phyloP scores from a whole-genome alignment of 495 filamentous ascomycete genomes.

The Lineolata rhizophorae region DNA sequence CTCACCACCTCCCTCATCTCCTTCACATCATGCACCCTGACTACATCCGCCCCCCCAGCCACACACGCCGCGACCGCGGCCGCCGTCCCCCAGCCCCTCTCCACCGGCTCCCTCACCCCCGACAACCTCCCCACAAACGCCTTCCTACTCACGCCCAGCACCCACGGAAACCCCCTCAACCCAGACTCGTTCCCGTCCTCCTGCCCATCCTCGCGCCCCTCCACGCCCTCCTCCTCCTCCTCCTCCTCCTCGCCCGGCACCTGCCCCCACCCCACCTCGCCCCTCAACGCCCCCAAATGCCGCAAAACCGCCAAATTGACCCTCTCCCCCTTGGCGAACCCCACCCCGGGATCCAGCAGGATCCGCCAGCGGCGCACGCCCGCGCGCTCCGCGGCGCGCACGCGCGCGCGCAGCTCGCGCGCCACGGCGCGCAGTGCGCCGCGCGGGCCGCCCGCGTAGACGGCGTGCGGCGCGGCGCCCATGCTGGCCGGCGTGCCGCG shows the following conservation, averaged over 20 bases:
- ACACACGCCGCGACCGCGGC: slow-evolving; percentile 74
- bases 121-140: slow-evolving; percentile 70
- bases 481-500: slow-evolving; percentile 75
- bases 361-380: slow-evolving; percentile 85
- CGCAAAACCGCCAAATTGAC: slow-evolving; percentile 69
- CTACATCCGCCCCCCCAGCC: slow-evolving; percentile 81
- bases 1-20: slow-evolving; percentile 76
- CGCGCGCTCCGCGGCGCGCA: slow-evolving; percentile 57
- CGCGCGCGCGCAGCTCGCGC: slow-evolving; percentile 42
- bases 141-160: slow-evolving; percentile 79
- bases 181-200: too few species aligned
- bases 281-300: slow-evolving; percentile 36
- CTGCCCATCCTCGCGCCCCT: slow-evolving; percentile 36
- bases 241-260: too few species aligned
- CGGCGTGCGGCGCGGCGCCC: slow-evolving; percentile 27
- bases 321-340: slow-evolving; percentile 65
- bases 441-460: slow-evolving; percentile 34
- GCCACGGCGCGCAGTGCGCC: slow-evolving; percentile 53
- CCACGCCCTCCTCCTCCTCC: not conserved
- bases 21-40: slow-evolving; percentile 79
- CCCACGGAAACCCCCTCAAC: slow-evolving; percentile 63
- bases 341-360: slow-evolving; percentile 81
- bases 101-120: slow-evolving; percentile 41
- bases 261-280: slow-evolving; percentile 35
- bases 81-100: slow-evolving; percentile 68